Percentiles rank a stretch among this genome's conserved stretches.
Evolutionary conservation across 177 flowering plant genomes (phyloP).

Genomic region (Telopea speciosissima): DNA sequence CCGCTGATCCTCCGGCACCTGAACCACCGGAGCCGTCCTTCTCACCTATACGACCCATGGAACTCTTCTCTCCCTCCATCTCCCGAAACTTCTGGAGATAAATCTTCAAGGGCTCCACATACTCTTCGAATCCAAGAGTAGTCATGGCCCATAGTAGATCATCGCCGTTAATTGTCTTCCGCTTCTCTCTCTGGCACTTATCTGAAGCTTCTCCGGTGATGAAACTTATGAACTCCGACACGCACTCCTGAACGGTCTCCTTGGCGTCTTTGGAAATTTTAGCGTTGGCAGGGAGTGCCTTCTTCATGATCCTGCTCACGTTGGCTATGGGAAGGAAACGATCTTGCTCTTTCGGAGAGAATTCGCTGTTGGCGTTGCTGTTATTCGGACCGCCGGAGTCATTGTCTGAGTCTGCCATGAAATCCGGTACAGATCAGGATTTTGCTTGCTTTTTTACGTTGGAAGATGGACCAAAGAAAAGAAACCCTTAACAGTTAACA

Average conservation of each 20-base stretch:
- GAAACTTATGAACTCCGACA: constrained; percentile 66
- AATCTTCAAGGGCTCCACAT: constrained; percentile 38
- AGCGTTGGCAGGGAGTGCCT: constrained; percentile 50
- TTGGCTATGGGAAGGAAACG: constrained; percentile 54
- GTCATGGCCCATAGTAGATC: constrained; percentile 49
- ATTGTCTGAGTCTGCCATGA: constrained; percentile 56
- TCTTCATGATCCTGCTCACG: constrained; percentile 64
- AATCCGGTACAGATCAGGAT: not conserved
- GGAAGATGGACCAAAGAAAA: not conserved
- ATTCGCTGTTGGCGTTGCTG: constrained; percentile 13
- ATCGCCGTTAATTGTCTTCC: constrained; percentile 57
- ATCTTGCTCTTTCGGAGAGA: constrained; percentile 42
- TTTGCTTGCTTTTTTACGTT: not conserved
- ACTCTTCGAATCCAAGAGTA: constrained; percentile 44
- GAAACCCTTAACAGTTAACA: no score
- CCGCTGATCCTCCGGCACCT: constrained; percentile 11
- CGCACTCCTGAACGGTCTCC: constrained; percentile 66
- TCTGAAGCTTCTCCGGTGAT: constrained; percentile 64
- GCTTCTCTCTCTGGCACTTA: constrained; percentile 58
- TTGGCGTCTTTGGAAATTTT: constrained; percentile 65
- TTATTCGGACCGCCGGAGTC: constrained; percentile 38
- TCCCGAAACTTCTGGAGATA: constrained; percentile 43
- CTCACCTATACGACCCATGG: constrained; percentile 18
- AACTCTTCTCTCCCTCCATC: constrained; percentile 35
- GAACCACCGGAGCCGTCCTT: constrained; percentile 15